Evolutionary conservation across 768 basidiomycete genomes (phyloP), one percentile per base, ranked within the genome.

Genomic region (Suillus paluster): DNA sequence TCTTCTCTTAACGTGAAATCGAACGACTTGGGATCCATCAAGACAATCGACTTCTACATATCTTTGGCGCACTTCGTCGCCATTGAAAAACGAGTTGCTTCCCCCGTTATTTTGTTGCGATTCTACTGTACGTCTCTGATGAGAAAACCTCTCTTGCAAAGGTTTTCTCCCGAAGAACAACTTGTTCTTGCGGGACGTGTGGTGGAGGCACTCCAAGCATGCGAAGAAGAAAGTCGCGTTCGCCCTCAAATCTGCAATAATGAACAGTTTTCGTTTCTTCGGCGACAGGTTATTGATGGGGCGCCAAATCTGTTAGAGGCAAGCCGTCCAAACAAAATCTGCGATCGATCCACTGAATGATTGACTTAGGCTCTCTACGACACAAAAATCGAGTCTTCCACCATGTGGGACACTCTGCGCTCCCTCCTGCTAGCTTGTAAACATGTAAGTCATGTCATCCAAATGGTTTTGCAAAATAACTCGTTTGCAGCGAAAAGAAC

Each of bases 261-360:
- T 21, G 72, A 72, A 3, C 70, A 79, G 62, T 63, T 79, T 52
- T 58, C 69, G n/a, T 67, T 73, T 30, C 66, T 85, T 50, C 80
- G 78, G 42, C 78, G 77, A 63, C 82, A 83, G 64, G 72, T 84
- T 41, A 77, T 84, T 4, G 85, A 87, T 62, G 81, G 84, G 9
- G 81, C 78, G 44, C 77, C 82, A 7, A 76, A 76, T 25, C 64
- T 89, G 42, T 67, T 89, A 60, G 75, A 79, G 66, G 77, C 78
- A 53, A 80, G 84, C 70, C 21, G 3, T 42, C 3, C 39, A 5
- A 53, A 27, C 21, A 21, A 30, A 55, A 27, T 33, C 23, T 38
- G 5, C 25, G 61, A 69, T 63, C 3, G 48, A 46, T 25, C 44
- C 41, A 48, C 60, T 57, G 33, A 61, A 56, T 25, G 17, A 12